Percentiles rank a stretch among this genome's conserved stretches.
Conservation (phyloP, 495 filamentous ascomycete species). For the Aspergillus haitiensis region DNA sequence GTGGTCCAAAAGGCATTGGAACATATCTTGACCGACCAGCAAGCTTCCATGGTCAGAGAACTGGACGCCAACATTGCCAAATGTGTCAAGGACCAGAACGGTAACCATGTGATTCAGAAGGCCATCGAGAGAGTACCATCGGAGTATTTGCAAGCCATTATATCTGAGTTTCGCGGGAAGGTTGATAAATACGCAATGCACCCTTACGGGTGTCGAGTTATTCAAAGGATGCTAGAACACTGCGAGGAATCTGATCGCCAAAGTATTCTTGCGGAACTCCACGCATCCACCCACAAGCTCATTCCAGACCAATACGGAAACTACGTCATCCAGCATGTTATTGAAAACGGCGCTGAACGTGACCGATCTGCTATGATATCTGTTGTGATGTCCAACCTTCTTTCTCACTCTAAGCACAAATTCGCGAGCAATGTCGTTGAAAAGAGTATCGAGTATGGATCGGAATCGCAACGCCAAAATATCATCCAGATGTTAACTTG, state of each 20-base stretch:
- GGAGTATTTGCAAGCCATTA: constrained; percentile 83
- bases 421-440: constrained; percentile 98
- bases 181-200: constrained; percentile 79
- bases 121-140: constrained; percentile 83
- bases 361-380: constrained; percentile 73
- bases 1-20: constrained; percentile 98
- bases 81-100: constrained; percentile 87
- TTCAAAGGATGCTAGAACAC: constrained; percentile 88
- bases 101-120: constrained; percentile 97
- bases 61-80: constrained; percentile 74
- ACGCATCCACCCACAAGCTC: constrained; percentile 65
- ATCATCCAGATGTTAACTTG: constrained; percentile 70
- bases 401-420: constrained; percentile 88
- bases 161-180: constrained; percentile 77
- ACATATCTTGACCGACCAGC: constrained; percentile 86
- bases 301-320: constrained; percentile 93
- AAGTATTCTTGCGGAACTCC: constrained; percentile 75
- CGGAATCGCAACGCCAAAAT: constrained; percentile 62
- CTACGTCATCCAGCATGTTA: constrained; percentile 94
- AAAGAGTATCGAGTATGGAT: constrained; percentile 80
- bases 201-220: constrained; percentile 87
- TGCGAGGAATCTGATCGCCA: constrained; percentile 71
- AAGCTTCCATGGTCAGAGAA: constrained; percentile 80
- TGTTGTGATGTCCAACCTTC: constrained; percentile 67
- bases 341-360: constrained; percentile 74